Percentiles rank a stretch among this genome's conserved stretches.
Conservation (phyloP, 176 grass and related monocot species). For the Bromus sterilis region DNA sequence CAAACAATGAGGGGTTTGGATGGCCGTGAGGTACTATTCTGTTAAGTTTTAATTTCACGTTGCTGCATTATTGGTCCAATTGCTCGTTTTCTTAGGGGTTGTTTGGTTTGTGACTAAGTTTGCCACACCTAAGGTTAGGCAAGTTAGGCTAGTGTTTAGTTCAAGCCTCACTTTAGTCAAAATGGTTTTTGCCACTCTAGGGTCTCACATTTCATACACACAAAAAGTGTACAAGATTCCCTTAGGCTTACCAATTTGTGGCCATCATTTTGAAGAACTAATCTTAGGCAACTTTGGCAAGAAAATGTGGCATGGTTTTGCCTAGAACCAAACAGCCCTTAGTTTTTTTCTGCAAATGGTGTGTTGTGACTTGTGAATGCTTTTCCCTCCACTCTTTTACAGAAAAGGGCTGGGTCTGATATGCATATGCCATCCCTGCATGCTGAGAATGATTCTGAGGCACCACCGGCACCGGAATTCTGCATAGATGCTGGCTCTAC, state of each 20-base stretch:
- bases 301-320: too few species aligned
- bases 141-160: too few species aligned
- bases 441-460: conserved; percentile 48
- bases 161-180: too few species aligned
- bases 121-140: too few species aligned
- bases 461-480: conserved; percentile 51
- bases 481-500: conserved; percentile 68
- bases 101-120: too few species aligned
- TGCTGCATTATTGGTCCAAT: not conserved
- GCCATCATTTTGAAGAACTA: too few species aligned
- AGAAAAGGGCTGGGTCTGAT: conserved; percentile 73
- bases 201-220: too few species aligned
- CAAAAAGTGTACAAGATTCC: too few species aligned
- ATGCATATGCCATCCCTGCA: conserved; percentile 35
- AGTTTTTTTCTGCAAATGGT: not conserved
- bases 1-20: conserved; percentile 92
- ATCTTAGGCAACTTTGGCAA: too few species aligned
- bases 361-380: not conserved
- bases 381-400: not conserved
- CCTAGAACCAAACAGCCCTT: too few species aligned
- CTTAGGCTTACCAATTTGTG: too few species aligned
- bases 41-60: not conserved
- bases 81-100: not conserved
- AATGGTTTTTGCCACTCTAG: too few species aligned
- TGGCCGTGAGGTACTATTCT: conserved; percentile 65